Conservation (phyloP, 2,329 filamentous ascomycete species). For the Sclerotiophoma versabilis region DNA sequence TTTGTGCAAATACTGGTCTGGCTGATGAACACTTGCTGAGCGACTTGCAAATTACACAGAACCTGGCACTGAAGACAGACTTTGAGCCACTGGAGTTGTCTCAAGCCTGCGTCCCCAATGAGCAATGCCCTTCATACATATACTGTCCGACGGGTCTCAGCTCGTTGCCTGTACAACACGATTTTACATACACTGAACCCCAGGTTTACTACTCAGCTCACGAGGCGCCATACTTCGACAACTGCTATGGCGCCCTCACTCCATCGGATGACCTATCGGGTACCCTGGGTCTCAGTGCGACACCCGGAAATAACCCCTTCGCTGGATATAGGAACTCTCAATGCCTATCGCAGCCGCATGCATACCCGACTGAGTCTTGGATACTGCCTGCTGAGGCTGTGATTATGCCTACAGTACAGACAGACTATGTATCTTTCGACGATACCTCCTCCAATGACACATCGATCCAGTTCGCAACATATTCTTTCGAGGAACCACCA, state of each 20-base stretch:
- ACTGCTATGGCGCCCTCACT: not conserved
- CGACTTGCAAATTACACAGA: not conserved
- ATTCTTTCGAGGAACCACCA: not conserved
- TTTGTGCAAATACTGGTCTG: not conserved
- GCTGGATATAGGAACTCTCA: not conserved
- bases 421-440: not conserved
- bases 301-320: not conserved
- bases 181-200: slow-evolving; percentile 1
- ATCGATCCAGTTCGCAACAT: not conserved
- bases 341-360: not conserved
- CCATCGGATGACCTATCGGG: not conserved
- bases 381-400: not conserved
- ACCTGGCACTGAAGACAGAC: not conserved
- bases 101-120: not conserved
- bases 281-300: not conserved
- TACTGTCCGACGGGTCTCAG: not conserved
- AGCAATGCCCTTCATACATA: not conserved
- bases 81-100: not conserved
- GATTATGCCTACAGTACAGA: not conserved
- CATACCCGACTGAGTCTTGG: not conserved
- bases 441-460: not conserved
- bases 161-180: not conserved
- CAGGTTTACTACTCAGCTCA: slow-evolving; percentile 7
- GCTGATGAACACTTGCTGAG: not conserved
- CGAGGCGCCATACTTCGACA: slow-evolving; percentile 3